Evolutionary conservation across 2,329 filamentous ascomycete species (phyloP), one percentile per base, ranked within the genome.

Genomic region (Lizonia empirigonia): DNA sequence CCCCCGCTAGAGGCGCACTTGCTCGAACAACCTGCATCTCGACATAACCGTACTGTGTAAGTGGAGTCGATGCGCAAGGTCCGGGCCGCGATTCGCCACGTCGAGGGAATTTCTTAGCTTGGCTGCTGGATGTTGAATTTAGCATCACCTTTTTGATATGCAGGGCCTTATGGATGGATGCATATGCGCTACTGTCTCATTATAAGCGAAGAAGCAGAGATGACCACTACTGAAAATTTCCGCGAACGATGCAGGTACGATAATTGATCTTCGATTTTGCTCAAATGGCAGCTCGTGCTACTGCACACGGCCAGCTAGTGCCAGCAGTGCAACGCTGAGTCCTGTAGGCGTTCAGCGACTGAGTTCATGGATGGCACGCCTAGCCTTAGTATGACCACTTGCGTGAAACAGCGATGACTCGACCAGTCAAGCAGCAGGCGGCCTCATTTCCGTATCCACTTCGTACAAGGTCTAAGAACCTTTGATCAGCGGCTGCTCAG

Each of bases 171-270:
- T n/a, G n/a, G n/a, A n/a, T n/a, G n/a, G n/a, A n/a, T n/a, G n/a
- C n/a, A n/a, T n/a, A n/a, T n/a, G n/a, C n/a, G n/a, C n/a, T n/a
- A n/a, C n/a, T n/a, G n/a, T n/a, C n/a, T n/a, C n/a, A n/a, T n/a
- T n/a, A n/a, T n/a, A n/a, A n/a, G n/a, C n/a, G n/a, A n/a, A n/a
- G n/a, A n/a, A n/a, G n/a, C n/a, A n/a, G n/a, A n/a, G n/a, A n/a
- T n/a, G n/a, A n/a, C n/a, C n/a, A n/a, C n/a, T n/a, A n/a, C n/a
- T 5, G n/a, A 19, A 7, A 7, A 12, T 13, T n/a, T n/a, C n/a
- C n/a, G n/a, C n/a, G n/a, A n/a, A 15, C 18, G 18, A 20, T 51
- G 41, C 41, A 41, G 32, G 36, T 46, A 51, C 41, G 15, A 26
- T 6, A 24, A 2, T 4, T 7, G 9, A 51, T 8, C 9, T 4